phyloP scores from a whole-genome alignment of 805 yeast species.

The Helenozyma baotianmanensis region DNA sequence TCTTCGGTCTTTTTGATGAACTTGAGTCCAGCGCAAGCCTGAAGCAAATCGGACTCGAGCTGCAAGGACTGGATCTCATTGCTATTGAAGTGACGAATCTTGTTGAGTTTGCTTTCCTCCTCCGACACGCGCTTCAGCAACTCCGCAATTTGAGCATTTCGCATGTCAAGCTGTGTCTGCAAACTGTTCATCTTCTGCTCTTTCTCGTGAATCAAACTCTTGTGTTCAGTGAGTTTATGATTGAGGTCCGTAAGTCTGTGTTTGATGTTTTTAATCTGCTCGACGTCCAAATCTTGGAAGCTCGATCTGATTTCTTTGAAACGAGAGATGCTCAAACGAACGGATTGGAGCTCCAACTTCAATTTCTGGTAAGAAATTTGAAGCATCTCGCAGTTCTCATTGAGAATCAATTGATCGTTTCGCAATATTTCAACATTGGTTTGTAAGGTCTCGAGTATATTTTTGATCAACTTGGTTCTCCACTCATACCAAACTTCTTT shows the following conservation, averaged over 20 bases:
- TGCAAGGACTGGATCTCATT: conserved; percentile 11
- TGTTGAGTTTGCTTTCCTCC: conserved; percentile 14
- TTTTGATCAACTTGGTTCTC: conserved; percentile 49
- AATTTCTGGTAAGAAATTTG: conserved; percentile 10
- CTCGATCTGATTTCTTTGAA: conserved; percentile 14
- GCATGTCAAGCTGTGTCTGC: conserved; percentile 5
- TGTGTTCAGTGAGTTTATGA: conserved; percentile 11
- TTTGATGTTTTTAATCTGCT: conserved; percentile 10
- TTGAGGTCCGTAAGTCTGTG: conserved; percentile 13
- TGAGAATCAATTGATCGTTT: conserved; percentile 16
- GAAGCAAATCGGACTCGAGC: conserved; percentile 21
- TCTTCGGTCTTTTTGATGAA: conserved; percentile 8
- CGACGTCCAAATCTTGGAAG: conserved; percentile 13
- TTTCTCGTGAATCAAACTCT: conserved; percentile 12
- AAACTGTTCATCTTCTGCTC: conserved; percentile 8
- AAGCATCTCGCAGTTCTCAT: conserved; percentile 10
- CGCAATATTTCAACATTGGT: conserved; percentile 16
- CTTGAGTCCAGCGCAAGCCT: conserved; percentile 21
- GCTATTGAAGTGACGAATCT: conserved; percentile 8
- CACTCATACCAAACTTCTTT: conserved; percentile 58
- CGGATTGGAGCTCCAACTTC: conserved; percentile 4
- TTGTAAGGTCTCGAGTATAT: conserved; percentile 34
- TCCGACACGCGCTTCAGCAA: conserved; percentile 17
- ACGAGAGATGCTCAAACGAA: conserved; percentile 15
- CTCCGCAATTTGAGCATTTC: conserved; percentile 7